phyloP scores from a whole-genome alignment of 169 alveolate species.

The Plasmodium falciparum region DNA sequence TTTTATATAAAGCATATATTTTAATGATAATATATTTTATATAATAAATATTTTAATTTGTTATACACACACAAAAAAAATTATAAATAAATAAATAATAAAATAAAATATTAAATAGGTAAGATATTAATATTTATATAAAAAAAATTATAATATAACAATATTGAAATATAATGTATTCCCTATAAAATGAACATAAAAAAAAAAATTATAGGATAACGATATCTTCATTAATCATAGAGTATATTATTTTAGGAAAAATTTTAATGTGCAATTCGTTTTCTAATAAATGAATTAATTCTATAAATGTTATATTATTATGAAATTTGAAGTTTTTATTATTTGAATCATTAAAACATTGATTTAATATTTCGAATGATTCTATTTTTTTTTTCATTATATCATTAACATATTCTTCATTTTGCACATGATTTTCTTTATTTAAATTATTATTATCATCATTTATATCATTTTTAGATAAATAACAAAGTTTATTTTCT shows the following conservation, averaged over 20 bases:
- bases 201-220: slow-evolving; percentile 36
- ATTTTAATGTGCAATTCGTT: slow-evolving; percentile 57
- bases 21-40: no score
- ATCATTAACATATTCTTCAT: slow-evolving; percentile 16
- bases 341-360: slow-evolving; percentile 22
- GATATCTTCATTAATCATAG: slow-evolving; percentile 63
- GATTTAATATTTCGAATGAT: slow-evolving; percentile 22
- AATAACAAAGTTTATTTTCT: neutral
- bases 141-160: no score
- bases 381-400: slow-evolving; percentile 41
- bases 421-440: neutral
- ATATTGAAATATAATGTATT: no score
- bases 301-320: slow-evolving; percentile 13
- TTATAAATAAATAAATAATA: no score
- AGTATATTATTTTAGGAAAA: slow-evolving; percentile 32
- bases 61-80: no score
- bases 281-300: slow-evolving; percentile 36
- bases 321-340: slow-evolving; percentile 13
- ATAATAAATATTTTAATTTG: no score
- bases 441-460: neutral
- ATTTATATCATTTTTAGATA: neutral
- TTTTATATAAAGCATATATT: no score
- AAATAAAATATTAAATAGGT: no score
- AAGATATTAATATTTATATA: no score
- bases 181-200: neutral